Evolutionary conservation across 176 grass and related monocot species (phyloP), one percentile per base, ranked within the genome.

Genomic region (Aegilops tauschii): DNA sequence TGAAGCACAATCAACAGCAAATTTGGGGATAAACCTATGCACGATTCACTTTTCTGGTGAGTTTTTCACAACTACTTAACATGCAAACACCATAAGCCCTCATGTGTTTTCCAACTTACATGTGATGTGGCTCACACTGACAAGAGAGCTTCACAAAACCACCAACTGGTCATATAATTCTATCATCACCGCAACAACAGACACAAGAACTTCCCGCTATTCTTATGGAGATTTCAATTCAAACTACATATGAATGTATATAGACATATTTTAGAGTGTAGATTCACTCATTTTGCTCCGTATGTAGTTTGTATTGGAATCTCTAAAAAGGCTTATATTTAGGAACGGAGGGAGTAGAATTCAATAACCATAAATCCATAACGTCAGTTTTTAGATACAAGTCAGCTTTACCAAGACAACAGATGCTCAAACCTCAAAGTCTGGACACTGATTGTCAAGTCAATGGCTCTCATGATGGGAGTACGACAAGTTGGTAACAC

Each of bases 71-170:
- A 25, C 58, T 13, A 1, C 36, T 75, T 64, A 20, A 34, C 61
- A 75, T 87, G 68, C 69, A 76, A 82, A 49, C 30, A 64, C 44
- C 61, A 67, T 14, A 73, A 86, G 8, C 35, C 78, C 37, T 42
- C 9, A 7, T 25, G 27, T 80, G 25, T 45, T 42, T 37, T 62
- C 52, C 6, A 58, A 58, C 54, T 58, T 58, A 58, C 6, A 54
- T 18, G 50, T 54, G 50, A 54, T 59, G 32, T 17, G 77, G 58
- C 42, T 72, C 20, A 39, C 34, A 71, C 68, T 79, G 12, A 49
- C 12, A 54, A 54, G 59, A 37, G 30, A 59, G 21, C 12, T 69
- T 69, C 54, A 58, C 54, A 58, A 76, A 50, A 8, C 77, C 54
- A 62, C 56, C 32, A 62, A 63, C 2, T 10, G 1, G 49, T 39